These are phyloP conservation scores for Alternaria novae-zelandiae DNA, from an alignment of 2,329 filamentous ascomycete species.

Conservation along the genomic window DNA sequence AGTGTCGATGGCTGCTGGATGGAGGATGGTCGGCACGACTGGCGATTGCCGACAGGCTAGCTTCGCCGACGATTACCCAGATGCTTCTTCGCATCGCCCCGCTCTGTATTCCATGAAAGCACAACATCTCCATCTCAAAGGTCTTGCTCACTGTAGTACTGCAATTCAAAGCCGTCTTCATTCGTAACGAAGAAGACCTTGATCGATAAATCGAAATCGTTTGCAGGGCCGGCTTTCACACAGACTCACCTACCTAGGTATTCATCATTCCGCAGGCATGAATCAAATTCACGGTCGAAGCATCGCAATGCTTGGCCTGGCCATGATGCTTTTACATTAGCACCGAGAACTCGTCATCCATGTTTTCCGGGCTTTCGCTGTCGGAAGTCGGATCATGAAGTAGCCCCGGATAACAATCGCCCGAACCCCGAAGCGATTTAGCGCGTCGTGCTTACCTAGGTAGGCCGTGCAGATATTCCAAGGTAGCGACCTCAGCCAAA, in stretches of 20 bases:
- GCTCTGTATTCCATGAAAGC: not conserved
- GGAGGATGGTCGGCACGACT: not conserved
- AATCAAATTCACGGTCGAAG: not conserved
- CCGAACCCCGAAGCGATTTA: not conserved
- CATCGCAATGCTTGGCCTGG: not conserved
- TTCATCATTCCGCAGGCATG: too few species aligned
- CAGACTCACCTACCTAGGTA: not conserved
- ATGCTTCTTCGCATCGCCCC: not conserved
- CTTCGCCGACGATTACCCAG: not conserved
- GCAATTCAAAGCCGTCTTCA: not conserved
- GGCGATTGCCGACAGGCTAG: not conserved
- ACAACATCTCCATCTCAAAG: not conserved
- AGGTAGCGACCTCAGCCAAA: not conserved
- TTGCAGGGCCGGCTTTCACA: not conserved
- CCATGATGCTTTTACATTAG: not conserved
- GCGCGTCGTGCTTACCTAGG: not conserved
- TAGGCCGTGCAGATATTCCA: not conserved
- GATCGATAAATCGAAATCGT: not conserved
- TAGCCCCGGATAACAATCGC: not conserved
- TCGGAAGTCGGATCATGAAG: not conserved
- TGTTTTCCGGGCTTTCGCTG: not conserved
- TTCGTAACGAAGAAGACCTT: not conserved
- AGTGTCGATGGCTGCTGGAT: not conserved
- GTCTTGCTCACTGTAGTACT: not conserved
- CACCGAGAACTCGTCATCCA: not conserved